Evolutionary conservation across 768 basidiomycete genomes (phyloP), one percentile per base, ranked within the genome.

Genomic region (Mycena sanguinolenta): DNA sequence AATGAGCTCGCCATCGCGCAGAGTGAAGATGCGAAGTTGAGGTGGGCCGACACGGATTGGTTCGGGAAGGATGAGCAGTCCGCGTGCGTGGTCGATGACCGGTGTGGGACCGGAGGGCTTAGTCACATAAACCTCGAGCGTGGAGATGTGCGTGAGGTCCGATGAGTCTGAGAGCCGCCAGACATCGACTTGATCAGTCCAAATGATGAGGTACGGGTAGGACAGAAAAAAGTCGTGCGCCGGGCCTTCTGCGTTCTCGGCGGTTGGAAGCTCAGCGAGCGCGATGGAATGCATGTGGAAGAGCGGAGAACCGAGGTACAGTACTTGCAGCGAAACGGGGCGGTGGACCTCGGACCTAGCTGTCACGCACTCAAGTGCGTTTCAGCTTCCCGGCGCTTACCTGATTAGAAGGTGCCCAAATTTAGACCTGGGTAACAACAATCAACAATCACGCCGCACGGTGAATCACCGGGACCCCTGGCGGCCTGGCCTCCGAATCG

Each of bases 131-230:
- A 38, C 50, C 16, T 61, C 58, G 49, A 67, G 66, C 52, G 30
- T 61, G 52, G 36, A 14, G 59, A 67, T 39, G 52, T 67, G 66
- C 16, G 58, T 60, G 27, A 61, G 58, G 30, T 64, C 54, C 19
- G 59, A 53, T 32, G 58, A 59, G 59, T 61, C 50, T 10, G 59
- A 67, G 59, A 61, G 19, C 27, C 50, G 66, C 66, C 66, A 67
- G 49, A 67, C 58, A 32, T 67, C 66, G 59, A 67, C 66, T 39
- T 67, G 66, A 34, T 67, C 58, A 27, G 66, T 67, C 66, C 66
- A 67, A 34, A 61, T 39, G 36, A 67, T 38, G 30, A 67, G 59
- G 50, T 67, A 67, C 16, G 66, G 66, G 52, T 67, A 67, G 52
- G 58, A 54, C 52, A 67, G 52, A 23, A 61, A 67, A 54, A 67